phyloP scores from a whole-genome alignment of 2,329 filamentous ascomycete species.

The Stachybotrys echinatus region DNA sequence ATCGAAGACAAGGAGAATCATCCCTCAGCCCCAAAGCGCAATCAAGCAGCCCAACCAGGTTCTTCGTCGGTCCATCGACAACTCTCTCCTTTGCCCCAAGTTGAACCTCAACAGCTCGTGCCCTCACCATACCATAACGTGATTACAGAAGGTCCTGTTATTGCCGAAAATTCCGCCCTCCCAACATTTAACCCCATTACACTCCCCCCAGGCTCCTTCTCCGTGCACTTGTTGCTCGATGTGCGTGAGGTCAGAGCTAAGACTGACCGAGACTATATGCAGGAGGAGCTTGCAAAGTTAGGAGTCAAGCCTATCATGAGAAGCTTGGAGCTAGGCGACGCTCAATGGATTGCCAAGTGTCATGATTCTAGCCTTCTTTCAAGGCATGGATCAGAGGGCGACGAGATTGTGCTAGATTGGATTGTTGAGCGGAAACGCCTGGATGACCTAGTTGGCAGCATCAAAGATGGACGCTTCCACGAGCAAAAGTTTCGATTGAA shows the following conservation, averaged over 20 bases:
- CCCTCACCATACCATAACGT: conserved; percentile 28
- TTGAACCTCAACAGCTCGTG: not conserved
- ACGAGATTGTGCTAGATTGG: conserved; percentile 72
- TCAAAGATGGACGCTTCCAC: conserved; percentile 77
- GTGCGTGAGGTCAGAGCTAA: conserved; percentile 68
- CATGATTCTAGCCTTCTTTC: conserved; percentile 52
- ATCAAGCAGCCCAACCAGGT: too few species aligned
- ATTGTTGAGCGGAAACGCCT: conserved; percentile 77
- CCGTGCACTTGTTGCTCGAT: conserved; percentile 68
- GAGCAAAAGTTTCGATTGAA: conserved; percentile 79
- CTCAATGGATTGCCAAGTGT: conserved; percentile 73
- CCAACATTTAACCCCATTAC: conserved; percentile 54
- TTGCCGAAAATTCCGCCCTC: conserved; percentile 24
- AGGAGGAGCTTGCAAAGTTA: conserved; percentile 62
- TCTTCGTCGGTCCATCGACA: not conserved
- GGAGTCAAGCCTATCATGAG: conserved; percentile 63
- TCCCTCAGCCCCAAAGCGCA: not conserved
- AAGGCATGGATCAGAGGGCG: conserved; percentile 53
- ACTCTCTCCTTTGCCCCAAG: not conserved
- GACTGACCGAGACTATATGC: conserved; percentile 72
- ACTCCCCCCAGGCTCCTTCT: conserved; percentile 61
- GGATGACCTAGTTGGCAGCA: conserved; percentile 73
- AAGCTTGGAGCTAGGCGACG: conserved; percentile 67
- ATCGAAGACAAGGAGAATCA: conserved; percentile 13
- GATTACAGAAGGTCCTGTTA: conserved; percentile 30